A percentile compares a stretch with the other conserved stretches of the same genome.
These are phyloP conservation scores for Arctium minus DNA, from an alignment of 129 eudicot genomes.

Conservation along the genomic window DNA sequence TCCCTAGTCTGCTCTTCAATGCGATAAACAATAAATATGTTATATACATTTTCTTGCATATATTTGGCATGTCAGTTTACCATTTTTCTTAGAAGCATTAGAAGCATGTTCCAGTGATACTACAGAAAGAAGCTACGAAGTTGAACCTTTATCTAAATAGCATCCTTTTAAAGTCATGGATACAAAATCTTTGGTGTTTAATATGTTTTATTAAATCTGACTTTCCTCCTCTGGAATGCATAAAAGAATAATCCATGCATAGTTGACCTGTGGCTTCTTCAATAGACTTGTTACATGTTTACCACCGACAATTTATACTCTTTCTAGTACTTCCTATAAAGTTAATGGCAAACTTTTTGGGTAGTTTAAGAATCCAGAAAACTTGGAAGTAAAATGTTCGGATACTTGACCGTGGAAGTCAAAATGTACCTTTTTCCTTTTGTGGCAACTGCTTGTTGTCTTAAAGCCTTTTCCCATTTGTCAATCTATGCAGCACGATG, in stretches of 20 bases:
- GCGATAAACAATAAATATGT: background rate
- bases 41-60: background rate
- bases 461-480: background rate
- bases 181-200: too few relatives aligned
- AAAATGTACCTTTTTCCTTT: background rate
- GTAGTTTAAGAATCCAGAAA: too few relatives aligned
- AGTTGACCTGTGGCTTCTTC: too few relatives aligned
- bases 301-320: too few relatives aligned
- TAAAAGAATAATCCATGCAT: background rate
- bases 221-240: background rate
- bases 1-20: background rate
- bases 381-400: background rate
- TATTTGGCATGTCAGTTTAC: background rate
- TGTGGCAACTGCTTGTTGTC: background rate
- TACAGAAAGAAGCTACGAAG: too few relatives aligned
- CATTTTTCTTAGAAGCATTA: background rate
- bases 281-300: too few relatives aligned
- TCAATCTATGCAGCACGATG: constrained; percentile 43
- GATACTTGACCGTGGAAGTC: background rate
- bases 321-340: too few relatives aligned
- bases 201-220: too few relatives aligned
- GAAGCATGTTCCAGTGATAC: background rate
- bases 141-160: background rate
- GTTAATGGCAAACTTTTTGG: too few relatives aligned
- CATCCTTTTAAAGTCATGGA: too few relatives aligned